Percentiles rank a stretch among this genome's conserved stretches.
These are phyloP conservation scores for Ilex aquifolium DNA, from an alignment of 257 asterid species.

Conservation along the genomic window DNA sequence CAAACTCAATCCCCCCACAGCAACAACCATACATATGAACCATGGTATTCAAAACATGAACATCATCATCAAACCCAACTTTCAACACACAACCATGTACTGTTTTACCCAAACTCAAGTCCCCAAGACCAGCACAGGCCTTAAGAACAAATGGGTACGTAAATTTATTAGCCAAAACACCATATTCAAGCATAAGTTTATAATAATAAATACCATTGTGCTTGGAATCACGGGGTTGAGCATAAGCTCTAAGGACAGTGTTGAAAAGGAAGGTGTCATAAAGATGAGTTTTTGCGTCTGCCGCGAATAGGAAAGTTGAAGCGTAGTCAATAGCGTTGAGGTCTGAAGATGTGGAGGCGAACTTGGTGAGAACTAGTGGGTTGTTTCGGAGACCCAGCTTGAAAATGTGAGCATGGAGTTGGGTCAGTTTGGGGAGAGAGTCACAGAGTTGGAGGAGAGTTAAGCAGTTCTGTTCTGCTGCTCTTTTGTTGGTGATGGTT, in stretches of 20 bases:
- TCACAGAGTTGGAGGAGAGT: conserved; percentile 54
- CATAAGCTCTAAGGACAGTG: conserved; percentile 59
- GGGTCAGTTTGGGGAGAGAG: conserved; percentile 50
- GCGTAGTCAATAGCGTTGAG: conserved; percentile 47
- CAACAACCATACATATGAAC: conserved; percentile 63
- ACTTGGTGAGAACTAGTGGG: conserved; percentile 63
- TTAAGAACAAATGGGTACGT: conserved; percentile 74
- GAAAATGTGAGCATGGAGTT: conserved; percentile 49
- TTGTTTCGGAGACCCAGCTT: conserved; percentile 58
- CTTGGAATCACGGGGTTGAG: conserved; percentile 35
- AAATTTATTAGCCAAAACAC: conserved; percentile 55
- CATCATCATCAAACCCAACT: conserved; percentile 46
- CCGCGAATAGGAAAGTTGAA: conserved; percentile 49
- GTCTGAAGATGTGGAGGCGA: conserved; percentile 53
- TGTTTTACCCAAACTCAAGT: conserved; percentile 35
- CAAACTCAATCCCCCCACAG: conserved; percentile 50
- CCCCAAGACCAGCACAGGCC: conserved; percentile 74
- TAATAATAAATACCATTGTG: conserved; percentile 36
- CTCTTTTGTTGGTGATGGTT: conserved; percentile 28
- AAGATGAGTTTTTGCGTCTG: conserved; percentile 32
- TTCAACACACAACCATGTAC: conserved; percentile 54
- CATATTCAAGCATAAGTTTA: conserved; percentile 34
- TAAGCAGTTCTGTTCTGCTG: conserved; percentile 63
- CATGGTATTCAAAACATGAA: conserved; percentile 54
- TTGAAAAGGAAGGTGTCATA: conserved; percentile 74